Evolutionary conservation across 129 eudicot genomes (phyloP).

Genomic region (Pseudognaphalium luteoalbum): DNA sequence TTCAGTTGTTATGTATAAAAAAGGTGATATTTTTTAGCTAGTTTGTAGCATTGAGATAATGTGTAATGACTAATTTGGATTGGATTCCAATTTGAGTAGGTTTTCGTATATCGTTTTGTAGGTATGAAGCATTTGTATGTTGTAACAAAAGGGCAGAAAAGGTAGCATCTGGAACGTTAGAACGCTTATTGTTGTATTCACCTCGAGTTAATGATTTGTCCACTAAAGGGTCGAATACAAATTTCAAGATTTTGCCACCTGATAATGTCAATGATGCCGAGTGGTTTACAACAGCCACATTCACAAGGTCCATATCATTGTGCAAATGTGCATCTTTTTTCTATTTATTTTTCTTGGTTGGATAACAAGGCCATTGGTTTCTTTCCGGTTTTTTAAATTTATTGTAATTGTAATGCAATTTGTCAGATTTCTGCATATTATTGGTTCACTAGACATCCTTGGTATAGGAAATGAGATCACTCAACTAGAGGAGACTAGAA

Average conservation of each 20-base stretch:
- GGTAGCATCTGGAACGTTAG: conserved; percentile 62
- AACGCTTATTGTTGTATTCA: conserved; percentile 60
- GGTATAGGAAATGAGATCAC: conserved; percentile 61
- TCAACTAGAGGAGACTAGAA: conserved; percentile 81
- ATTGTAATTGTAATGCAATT: neutral
- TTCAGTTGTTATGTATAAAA: neutral
- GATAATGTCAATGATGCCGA: conserved; percentile 32
- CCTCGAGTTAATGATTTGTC: conserved; percentile 50
- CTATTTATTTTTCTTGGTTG: neutral
- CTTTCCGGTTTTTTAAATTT: neutral
- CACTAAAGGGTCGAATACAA: conserved; percentile 55
- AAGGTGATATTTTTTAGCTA: neutral
- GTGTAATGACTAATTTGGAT: neutral
- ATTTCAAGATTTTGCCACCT: conserved; percentile 57
- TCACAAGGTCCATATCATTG: conserved; percentile 60
- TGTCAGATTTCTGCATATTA: conserved; percentile 64
- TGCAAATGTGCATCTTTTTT: conserved; percentile 18
- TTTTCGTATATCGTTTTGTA: conserved; percentile 24
- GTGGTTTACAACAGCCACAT: conserved; percentile 81
- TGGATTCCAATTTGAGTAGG: neutral
- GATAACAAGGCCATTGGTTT: neutral
- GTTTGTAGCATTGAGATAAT: neutral
- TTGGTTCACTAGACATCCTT: conserved; percentile 50
- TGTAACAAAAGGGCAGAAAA: conserved; percentile 46
- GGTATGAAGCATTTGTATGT: conserved; percentile 68